A percentile compares a stretch with the other conserved stretches of the same genome.
Conservation (phyloP, 2,329 filamentous ascomycete species). For the Aspergillus cejpii region DNA sequence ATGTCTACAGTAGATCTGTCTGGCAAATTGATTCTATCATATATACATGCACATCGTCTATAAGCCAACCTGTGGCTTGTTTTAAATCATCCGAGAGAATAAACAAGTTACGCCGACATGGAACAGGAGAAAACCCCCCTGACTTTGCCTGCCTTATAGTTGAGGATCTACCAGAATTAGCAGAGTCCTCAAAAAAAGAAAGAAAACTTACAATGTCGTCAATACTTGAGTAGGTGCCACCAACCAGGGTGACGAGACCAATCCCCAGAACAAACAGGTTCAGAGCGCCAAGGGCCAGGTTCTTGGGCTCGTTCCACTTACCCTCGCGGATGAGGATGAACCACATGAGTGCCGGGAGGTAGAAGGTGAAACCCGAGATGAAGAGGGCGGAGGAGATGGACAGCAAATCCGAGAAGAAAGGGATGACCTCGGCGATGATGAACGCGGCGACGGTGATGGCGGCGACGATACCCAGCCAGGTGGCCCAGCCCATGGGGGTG, state of each 20-base stretch:
- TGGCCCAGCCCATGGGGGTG: conserved; percentile 31
- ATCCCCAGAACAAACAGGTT: conserved; percentile 64
- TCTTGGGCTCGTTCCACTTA: conserved; percentile 32
- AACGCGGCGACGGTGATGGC: conserved; percentile 71
- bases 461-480: conserved; percentile 26
- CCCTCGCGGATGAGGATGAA: conserved; percentile 27
- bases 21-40: too few species aligned
- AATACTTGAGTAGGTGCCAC: conserved; percentile 65
- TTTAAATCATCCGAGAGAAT: background rate
- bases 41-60: background rate
- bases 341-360: conserved; percentile 45
- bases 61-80: background rate
- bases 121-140: conserved; percentile 64
- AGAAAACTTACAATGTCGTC: conserved; percentile 29
- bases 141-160: conserved; percentile 57
- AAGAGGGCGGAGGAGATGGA: conserved; percentile 57
- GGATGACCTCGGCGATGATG: conserved; percentile 76
- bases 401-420: conserved; percentile 67
- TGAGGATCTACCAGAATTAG: conserved; percentile 46
- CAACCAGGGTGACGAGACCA: conserved; percentile 67
- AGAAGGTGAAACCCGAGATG: conserved; percentile 86
- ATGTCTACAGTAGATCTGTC: too few species aligned
- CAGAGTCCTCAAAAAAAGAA: background rate
- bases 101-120: background rate
- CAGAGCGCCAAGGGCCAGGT: conserved; percentile 50